Percentiles rank a stretch among this genome's conserved stretches.
These are phyloP conservation scores for Hypoxylon sp. DNA, from an alignment of 2,329 filamentous ascomycete genomes.

Conservation along the genomic window DNA sequence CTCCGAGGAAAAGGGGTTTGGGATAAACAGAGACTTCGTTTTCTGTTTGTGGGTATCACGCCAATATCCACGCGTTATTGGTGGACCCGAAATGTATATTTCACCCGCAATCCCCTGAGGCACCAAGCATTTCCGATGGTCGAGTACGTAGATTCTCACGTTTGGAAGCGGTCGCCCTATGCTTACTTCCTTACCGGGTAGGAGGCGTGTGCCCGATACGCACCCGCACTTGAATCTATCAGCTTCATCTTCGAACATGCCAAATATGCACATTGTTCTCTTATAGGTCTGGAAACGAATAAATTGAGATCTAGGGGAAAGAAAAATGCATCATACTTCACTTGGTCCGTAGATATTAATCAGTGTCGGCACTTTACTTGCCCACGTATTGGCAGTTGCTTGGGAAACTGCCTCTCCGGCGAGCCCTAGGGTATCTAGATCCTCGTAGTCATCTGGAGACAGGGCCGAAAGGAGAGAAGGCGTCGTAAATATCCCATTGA, in stretches of 20 bases:
- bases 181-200: neutral
- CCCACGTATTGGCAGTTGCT: neutral
- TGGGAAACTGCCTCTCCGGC: neutral
- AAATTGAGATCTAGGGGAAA: neutral
- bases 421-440: neutral
- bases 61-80: neutral
- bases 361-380: neutral
- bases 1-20: neutral
- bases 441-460: neutral
- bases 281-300: too few relatives aligned
- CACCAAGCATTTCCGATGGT: neutral
- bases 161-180: neutral
- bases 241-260: neutral
- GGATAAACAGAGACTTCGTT: neutral
- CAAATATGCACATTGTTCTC: neutral
- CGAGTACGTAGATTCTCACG: neutral
- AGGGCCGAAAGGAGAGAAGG: neutral
- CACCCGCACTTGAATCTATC: neutral
- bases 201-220: neutral
- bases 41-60: neutral
- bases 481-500: constrained; percentile 8
- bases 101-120: neutral
- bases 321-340: neutral
- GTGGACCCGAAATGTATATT: neutral
- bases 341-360: constrained; percentile 1